phyloP scores from a whole-genome alignment of 2,329 filamentous ascomycete species.

The Gaeumannomyces tritici region DNA sequence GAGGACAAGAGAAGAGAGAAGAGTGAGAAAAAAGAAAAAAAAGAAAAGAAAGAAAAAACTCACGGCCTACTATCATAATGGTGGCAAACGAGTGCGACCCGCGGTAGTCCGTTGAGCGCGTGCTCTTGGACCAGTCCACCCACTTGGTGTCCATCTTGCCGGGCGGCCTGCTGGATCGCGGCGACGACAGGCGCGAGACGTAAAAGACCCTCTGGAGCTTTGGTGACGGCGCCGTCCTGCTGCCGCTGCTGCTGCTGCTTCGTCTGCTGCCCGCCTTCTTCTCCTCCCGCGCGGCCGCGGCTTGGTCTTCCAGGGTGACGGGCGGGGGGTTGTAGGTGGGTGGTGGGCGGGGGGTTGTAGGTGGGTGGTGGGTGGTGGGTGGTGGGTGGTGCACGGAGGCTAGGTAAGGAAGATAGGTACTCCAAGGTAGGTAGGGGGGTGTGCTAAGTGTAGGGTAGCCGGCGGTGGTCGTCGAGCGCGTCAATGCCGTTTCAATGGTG shows the following conservation, averaged over 20 bases:
- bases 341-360: no score
- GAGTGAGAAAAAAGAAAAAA: no score
- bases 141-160: constrained; percentile 16
- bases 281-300: not conserved
- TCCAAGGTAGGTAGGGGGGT: no score
- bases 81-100: constrained; percentile 76
- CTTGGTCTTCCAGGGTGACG: not conserved
- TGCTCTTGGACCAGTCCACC: constrained; percentile 48
- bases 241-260: not conserved
- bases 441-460: not conserved
- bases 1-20: constrained; percentile 1
- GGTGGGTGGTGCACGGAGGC: no score
- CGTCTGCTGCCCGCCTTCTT: not conserved
- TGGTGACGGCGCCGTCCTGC: not conserved
- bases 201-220: not conserved
- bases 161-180: not conserved
- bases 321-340: no score
- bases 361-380: no score
- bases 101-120: constrained; percentile 45
- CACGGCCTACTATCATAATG: constrained; percentile 93
- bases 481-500: no score
- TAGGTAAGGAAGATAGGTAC: not conserved
- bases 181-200: not conserved
- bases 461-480: no score
- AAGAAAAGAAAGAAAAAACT: constrained; percentile 29